Evolutionary conservation across 768 basidiomycete species (phyloP).

Genomic region (Boletellus ananas): DNA sequence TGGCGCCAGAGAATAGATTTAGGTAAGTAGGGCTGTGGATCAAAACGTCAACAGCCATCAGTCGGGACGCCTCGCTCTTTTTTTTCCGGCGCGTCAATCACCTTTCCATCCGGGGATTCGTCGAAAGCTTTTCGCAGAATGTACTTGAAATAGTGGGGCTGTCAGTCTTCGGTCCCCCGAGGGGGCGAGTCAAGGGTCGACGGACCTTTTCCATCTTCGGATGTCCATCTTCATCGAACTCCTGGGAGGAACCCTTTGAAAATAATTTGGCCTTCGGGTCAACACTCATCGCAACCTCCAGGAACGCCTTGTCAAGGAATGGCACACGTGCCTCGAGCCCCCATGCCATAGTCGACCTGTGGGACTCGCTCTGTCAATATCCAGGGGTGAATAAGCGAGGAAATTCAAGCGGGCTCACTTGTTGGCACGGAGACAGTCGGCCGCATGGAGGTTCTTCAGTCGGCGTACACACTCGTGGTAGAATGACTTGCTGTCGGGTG

Average conservation of each 20-base stretch:
- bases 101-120: conserved; percentile 72
- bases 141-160: conserved; percentile 49
- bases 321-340: conserved; percentile 98
- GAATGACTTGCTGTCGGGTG: conserved; percentile 82
- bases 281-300: conserved; percentile 90
- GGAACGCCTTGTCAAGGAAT: conserved; percentile 95
- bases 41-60: neutral
- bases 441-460: conserved; percentile 95
- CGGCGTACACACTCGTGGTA: conserved; percentile 94
- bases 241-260: conserved; percentile 69
- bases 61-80: neutral
- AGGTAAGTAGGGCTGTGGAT: conserved; percentile 80
- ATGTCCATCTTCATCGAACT: conserved; percentile 77
- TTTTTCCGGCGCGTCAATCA: conserved; percentile 20
- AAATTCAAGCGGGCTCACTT: conserved; percentile 57
- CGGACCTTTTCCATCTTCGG: conserved; percentile 94
- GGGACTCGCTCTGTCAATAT: conserved; percentile 5
- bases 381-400: neutral
- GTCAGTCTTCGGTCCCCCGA: conserved; percentile 12
- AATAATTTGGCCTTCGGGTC: conserved; percentile 89
- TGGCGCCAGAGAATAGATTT: conserved; percentile 95
- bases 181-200: conserved; percentile 1
- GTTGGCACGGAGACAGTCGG: conserved; percentile 97
- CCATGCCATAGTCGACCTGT: conserved; percentile 98
- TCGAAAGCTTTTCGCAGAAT: conserved; percentile 97